A percentile compares a stretch with the other conserved stretches of the same genome.
These are phyloP conservation scores for Ogataea hybrid DNA, from an alignment of 1,139 yeast species.

Conservation along the genomic window DNA sequence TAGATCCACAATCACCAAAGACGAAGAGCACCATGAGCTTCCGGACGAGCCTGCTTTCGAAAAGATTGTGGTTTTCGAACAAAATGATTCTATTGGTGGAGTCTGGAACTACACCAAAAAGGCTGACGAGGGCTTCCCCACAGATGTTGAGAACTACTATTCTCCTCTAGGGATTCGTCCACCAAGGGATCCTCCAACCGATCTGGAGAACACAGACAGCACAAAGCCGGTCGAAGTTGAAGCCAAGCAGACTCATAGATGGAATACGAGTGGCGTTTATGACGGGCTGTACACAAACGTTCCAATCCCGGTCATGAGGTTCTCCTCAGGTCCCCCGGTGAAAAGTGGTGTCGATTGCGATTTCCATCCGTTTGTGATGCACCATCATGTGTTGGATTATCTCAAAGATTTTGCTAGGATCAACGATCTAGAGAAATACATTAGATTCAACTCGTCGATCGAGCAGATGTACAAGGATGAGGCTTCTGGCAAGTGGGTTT, in stretches of 20 bases:
- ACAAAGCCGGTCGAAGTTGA: background rate
- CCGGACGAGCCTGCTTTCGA: slow-evolving; percentile 27
- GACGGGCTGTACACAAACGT: slow-evolving; percentile 58
- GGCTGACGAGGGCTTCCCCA: slow-evolving; percentile 14
- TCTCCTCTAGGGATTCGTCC: slow-evolving; percentile 3
- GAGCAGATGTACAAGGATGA: slow-evolving; percentile 26
- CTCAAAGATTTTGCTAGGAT: slow-evolving; percentile 42
- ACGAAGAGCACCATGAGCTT: slow-evolving; percentile 3
- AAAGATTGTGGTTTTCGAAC: slow-evolving; percentile 38
- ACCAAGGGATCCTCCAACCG: slow-evolving; percentile 14
- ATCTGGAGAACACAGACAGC: slow-evolving; percentile 17
- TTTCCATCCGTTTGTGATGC: slow-evolving; percentile 41
- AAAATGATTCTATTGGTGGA: slow-evolving; percentile 36
- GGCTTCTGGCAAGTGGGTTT: slow-evolving; percentile 38
- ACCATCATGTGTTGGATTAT: slow-evolving; percentile 47
- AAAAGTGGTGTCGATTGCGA: background rate
- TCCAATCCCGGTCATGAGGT: slow-evolving; percentile 56
- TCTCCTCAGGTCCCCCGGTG: slow-evolving; percentile 39
- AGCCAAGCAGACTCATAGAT: background rate
- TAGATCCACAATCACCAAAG: slow-evolving; percentile 26
- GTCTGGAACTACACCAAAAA: slow-evolving; percentile 33
- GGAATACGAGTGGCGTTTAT: slow-evolving; percentile 41
- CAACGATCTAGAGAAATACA: slow-evolving; percentile 35
- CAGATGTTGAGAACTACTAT: slow-evolving; percentile 2
- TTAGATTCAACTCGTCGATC: slow-evolving; percentile 40